Percentiles rank a stretch among this genome's conserved stretches.
These are phyloP conservation scores for Ploettnerulaceae sp. DNA, from an alignment of 2,329 filamentous ascomycete genomes.

Conservation along the genomic window DNA sequence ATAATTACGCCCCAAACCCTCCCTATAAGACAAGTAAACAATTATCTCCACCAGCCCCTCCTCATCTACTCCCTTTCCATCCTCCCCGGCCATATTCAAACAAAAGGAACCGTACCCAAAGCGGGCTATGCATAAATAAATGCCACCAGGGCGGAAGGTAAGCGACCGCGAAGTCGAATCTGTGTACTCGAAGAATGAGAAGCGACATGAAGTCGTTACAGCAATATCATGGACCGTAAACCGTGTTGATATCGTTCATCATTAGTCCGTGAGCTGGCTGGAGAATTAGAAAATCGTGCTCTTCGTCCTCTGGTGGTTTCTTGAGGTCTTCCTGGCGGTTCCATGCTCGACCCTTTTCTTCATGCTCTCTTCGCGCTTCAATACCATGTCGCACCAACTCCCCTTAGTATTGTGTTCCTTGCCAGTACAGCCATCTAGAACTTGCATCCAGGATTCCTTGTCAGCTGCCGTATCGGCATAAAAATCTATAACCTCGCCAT, in stretches of 20 bases:
- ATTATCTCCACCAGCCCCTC: not conserved
- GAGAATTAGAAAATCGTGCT: conserved; percentile 27
- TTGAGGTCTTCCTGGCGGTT: conserved; percentile 21
- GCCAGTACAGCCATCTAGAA: conserved; percentile 65
- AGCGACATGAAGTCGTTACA: conserved; percentile 9
- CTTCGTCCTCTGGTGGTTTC: conserved; percentile 31
- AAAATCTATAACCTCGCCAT: conserved; percentile 68
- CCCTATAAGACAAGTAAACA: conserved; percentile 10
- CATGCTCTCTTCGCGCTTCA: conserved; percentile 51
- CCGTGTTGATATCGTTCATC: conserved; percentile 20
- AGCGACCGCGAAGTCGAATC: conserved; percentile 14
- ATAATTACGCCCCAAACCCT: conserved; percentile 17
- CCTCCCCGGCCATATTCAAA: conserved; percentile 6
- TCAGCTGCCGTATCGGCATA: conserved; percentile 85
- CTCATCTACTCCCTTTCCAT: not conserved
- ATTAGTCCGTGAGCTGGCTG: conserved; percentile 9
- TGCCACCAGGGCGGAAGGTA: conserved; percentile 21
- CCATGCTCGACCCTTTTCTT: conserved; percentile 24
- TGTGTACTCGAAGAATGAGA: conserved; percentile 5
- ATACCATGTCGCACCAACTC: conserved; percentile 64
- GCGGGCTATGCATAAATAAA: conserved; percentile 17
- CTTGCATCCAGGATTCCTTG: conserved; percentile 94
- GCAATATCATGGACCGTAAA: conserved; percentile 16
- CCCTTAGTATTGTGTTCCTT: conserved; percentile 47
- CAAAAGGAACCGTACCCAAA: conserved; percentile 8